Base-by-base conservation (phyloP, 2,329 filamentous ascomycete genomes). In the Knufia petricola region DNA sequence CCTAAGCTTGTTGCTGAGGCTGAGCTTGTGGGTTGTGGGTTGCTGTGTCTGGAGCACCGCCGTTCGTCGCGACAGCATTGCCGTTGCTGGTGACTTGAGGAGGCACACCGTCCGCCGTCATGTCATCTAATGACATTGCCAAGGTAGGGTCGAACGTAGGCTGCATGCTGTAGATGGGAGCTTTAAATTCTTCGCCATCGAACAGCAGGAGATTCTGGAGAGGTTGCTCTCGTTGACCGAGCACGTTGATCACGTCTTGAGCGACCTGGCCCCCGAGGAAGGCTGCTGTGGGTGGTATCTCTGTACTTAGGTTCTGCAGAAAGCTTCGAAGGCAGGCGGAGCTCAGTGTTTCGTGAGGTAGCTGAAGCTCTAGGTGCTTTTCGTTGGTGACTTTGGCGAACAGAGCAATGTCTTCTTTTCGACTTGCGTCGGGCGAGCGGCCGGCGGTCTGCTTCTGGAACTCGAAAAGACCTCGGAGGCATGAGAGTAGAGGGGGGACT, bases 221-320 rank as follows among this genome's bases (percentile, higher is more conserved):
- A 1, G 92, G 92, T 66, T 95, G 92, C 69, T 96, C 88, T 34
- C 85, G 81, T 63, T 85, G 81, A 42, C 89, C 87, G 4, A 96
- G 77, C 26, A 95, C 89, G 60, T 96, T 96, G 69, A 98, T 96
- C 45, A 95, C 88, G 63, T 98, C 92, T 68, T 98, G 92, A 1
- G 90, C 87, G 13, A 98, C 75, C 64, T 89, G 81, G 8, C 89
- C 92, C 42, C 92, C 92, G 9, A 98, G 72, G 50, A 95, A 87
- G 1, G 92, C 89, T 0, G 86, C 83, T 7, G 94, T 87, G 6
- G 92, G 88, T 10, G 85, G 82, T 32, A 96, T 71, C 68, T 96
- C 90, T 59, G 81, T 80, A 48, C 82, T 84, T 4, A 95, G 73
- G 58, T 94, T 94, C 66, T 92, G 85, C 34, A 96, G 65, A 68